Evolutionary conservation across 176 grass and related monocot genomes (phyloP), one percentile per base, ranked within the genome.

Genomic region (Oryza meyeriana): DNA sequence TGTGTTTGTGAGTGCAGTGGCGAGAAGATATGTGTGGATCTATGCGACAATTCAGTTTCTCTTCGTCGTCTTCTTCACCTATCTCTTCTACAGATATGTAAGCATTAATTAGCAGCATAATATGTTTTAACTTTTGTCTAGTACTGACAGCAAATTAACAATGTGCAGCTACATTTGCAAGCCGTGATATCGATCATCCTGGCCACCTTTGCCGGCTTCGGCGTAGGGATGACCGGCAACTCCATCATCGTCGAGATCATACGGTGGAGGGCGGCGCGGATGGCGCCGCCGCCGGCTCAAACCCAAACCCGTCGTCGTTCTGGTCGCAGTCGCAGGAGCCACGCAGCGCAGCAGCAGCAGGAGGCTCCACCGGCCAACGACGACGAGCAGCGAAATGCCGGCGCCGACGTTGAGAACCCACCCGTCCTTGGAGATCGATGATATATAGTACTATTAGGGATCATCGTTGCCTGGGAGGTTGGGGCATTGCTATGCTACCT

Each of bases 181-280:
- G 82, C 84, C 0, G 88, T 94, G 75, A 98, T 98, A 76, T 91
- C 95, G 5, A 95, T 98, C 85, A 91, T 98, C 69, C 81, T 98
- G 20, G 92, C 95, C 22, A 98, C 92, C 20, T 98, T 98, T 63
- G 86, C 92, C 13, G 95, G 95, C 32, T 98, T 98, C 12, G 95
- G 95, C 6, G 72, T 95, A 72, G 92, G 90, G 8, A 98, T 98
- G 95, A 93, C 80, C 13, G 90, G 69, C 45, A 98, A 93, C 66
- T 95, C 92, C 20, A 81, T 98, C 33, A 27, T 88, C 64, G 69
- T 91, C 0, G 90, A 95, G 79, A 26, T 91, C 27, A 59, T 93
- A 2, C 83, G 88, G 35, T 85, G 85, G 90, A 93, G 92, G 55
- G 39, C 10, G 0, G 70, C 88, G 70, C 40, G 76, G 10, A 1